These are phyloP conservation scores for Penicillium chermesinum DNA, from an alignment of 495 filamentous ascomycete genomes.

Conservation along the genomic window DNA sequence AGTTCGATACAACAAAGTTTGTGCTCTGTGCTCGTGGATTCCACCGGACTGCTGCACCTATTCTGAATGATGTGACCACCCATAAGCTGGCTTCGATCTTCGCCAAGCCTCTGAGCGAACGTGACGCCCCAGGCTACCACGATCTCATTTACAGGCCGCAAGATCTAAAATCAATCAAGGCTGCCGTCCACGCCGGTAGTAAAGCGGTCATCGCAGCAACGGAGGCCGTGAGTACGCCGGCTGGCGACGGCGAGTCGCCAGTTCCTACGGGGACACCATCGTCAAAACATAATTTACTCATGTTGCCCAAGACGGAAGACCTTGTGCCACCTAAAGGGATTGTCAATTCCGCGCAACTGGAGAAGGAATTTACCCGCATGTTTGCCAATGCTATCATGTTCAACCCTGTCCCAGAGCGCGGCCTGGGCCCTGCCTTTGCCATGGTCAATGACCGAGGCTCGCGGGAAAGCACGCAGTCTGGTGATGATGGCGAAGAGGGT, in stretches of 20 bases:
- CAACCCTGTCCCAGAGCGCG: constrained; percentile 70
- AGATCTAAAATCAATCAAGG: constrained; percentile 80
- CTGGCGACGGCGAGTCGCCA: constrained; percentile 42
- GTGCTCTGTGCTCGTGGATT: constrained; percentile 73
- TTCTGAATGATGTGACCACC: constrained; percentile 77
- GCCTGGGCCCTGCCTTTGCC: constrained; percentile 58
- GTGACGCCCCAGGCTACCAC: constrained; percentile 81
- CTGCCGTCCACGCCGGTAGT: constrained; percentile 71
- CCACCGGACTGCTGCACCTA: constrained; percentile 65
- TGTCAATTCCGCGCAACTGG: constrained; percentile 89
- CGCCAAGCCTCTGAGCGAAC: constrained; percentile 73
- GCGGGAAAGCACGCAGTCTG: constrained; percentile 40
- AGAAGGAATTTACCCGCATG: constrained; percentile 95
- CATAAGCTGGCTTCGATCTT: constrained; percentile 91
- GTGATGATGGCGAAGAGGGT: constrained; percentile 57
- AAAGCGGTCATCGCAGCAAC: constrained; percentile 64
- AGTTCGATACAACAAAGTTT: constrained; percentile 45
- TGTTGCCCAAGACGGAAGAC: constrained; percentile 64
- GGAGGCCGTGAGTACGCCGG: constrained; percentile 43
- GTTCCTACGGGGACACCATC: constrained; percentile 29
- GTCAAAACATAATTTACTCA: constrained; percentile 37
- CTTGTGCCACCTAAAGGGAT: constrained; percentile 83
- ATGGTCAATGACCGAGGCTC: constrained; percentile 35
- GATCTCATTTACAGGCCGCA: constrained; percentile 82
- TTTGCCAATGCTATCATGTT: constrained; percentile 98